Conservation (phyloP, 352 stramenopile genomes). For the Phytophthora lateralis region DNA sequence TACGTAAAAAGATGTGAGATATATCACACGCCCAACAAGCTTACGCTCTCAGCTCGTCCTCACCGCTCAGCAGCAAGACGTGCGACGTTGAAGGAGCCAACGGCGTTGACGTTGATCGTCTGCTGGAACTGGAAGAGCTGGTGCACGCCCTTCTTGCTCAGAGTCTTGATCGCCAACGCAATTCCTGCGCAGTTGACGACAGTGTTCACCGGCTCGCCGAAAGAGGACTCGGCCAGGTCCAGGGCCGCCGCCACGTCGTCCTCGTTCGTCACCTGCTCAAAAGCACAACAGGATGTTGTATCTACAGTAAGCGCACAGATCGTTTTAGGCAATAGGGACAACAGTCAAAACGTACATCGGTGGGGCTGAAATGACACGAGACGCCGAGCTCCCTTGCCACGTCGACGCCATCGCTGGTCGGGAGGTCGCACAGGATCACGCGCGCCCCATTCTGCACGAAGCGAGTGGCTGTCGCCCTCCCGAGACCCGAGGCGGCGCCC, state of each 20-base stretch:
- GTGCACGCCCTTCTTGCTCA: slow-evolving; percentile 93
- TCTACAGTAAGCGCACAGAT: background rate
- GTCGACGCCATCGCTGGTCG: slow-evolving; percentile 74
- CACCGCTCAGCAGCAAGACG: slow-evolving; percentile 94
- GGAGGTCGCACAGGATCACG: slow-evolving; percentile 94
- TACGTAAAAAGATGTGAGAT: slow-evolving; percentile 32
- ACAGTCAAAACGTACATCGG: slow-evolving; percentile 50
- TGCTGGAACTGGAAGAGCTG: slow-evolving; percentile 93
- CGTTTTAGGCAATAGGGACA: background rate
- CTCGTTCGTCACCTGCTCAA: slow-evolving; percentile 89
- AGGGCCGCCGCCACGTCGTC: slow-evolving; percentile 90
- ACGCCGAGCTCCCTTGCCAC: slow-evolving; percentile 78
- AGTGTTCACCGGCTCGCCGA: slow-evolving; percentile 93
- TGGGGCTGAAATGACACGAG: slow-evolving; percentile 84
- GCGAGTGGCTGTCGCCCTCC: slow-evolving; percentile 89
- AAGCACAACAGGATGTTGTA: background rate
- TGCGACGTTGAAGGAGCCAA: slow-evolving; percentile 98
- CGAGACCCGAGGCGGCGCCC: slow-evolving; percentile 93
- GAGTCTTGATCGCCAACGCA: slow-evolving; percentile 90
- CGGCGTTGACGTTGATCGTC: slow-evolving; percentile 96
- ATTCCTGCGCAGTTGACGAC: slow-evolving; percentile 97
- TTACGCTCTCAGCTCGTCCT: slow-evolving; percentile 3
- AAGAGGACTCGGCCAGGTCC: slow-evolving; percentile 91
- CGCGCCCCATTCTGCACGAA: slow-evolving; percentile 90
- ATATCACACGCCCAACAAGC: background rate